Evolutionary conservation across 305 asterid species (phyloP), one percentile per base, ranked within the genome.

Genomic region (Solanum hybrid): DNA sequence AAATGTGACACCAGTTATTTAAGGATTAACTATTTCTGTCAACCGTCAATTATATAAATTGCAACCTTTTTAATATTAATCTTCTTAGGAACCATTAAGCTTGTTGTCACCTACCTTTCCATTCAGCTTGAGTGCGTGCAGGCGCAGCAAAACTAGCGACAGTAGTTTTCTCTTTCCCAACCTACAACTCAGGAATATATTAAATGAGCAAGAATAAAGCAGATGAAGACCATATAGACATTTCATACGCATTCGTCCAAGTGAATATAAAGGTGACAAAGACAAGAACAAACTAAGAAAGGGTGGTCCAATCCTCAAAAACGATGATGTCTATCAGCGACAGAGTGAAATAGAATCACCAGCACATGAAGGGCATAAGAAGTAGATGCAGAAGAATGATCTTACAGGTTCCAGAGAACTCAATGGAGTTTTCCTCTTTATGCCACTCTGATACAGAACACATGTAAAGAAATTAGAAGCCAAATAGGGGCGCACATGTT

Each of bases 361-460:
- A 84, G 75, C 75, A 84, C 73, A 51, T 31, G 75, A 84, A 84
- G 76, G 42, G 42, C 42, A 31, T 19, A 84, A 51, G 87, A 84
- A 84, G 75, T 84, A 51, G 75, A 84, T 56, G 75, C 29, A 82
- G 72, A 42, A 84, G 24, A 84, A 84, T 51, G 73, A 19, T 51
- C 73, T 84, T 84, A 84, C 87, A 84, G 31, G 11, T 84, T 15
- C 75, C 76, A 51, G 12, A 51, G 75, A 51, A 51, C 76, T 84
- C 76, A 9, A 22, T 17, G 87, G 27, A 84, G 26, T 42, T 76
- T 80, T 87, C 51, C 88, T 87, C 85, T 87, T 90, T 78, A 60
- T 90, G 85, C 7, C 85, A 19, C 69, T 87, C 89, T 79, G 88
- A 90, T 31, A 19, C 31, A 78, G 35, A 85, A 56, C 51, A 22